These are phyloP conservation scores for Cronartium ribicola DNA, from an alignment of 1,284 basidiomycete genomes.

Conservation along the genomic window DNA sequence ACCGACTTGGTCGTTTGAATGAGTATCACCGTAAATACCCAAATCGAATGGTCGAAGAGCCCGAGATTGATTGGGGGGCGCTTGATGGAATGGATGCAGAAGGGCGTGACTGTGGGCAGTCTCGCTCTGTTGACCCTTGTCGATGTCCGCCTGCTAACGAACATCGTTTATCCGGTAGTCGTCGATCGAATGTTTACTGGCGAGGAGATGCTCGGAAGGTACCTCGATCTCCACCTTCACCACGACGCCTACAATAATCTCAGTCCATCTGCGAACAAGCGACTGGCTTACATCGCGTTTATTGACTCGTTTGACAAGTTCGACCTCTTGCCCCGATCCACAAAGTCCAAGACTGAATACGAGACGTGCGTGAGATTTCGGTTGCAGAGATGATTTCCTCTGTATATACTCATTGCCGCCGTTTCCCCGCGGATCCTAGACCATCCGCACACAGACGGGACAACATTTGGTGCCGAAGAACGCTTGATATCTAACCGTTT, in stretches of 20 bases:
- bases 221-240: slow-evolving; percentile 83
- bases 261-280: slow-evolving; percentile 53
- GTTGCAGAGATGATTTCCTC: not conserved
- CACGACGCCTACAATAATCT: slow-evolving; percentile 87
- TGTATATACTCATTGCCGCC: not conserved
- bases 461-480: not conserved
- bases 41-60: slow-evolving; percentile 70
- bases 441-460: not conserved
- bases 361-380: slow-evolving; percentile 8
- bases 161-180: slow-evolving; percentile 56
- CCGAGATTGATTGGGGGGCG: slow-evolving; percentile 73
- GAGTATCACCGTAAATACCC: slow-evolving; percentile 95
- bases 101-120: slow-evolving; percentile 57
- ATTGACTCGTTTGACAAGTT: slow-evolving; percentile 37
- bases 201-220: slow-evolving; percentile 90
- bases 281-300: slow-evolving; percentile 33
- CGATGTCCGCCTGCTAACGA: slow-evolving; percentile 11
- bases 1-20: slow-evolving; percentile 85
- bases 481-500: not conserved
- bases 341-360: slow-evolving; percentile 27
- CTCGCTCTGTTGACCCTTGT: not conserved
- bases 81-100: slow-evolving; percentile 60
- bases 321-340: slow-evolving; percentile 19
- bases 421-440: not conserved
- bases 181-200: slow-evolving; percentile 86